A percentile compares a stretch with the other conserved stretches of the same genome.
Conservation (phyloP, 2,329 filamentous ascomycete species). For the Exophiala mesophila region DNA sequence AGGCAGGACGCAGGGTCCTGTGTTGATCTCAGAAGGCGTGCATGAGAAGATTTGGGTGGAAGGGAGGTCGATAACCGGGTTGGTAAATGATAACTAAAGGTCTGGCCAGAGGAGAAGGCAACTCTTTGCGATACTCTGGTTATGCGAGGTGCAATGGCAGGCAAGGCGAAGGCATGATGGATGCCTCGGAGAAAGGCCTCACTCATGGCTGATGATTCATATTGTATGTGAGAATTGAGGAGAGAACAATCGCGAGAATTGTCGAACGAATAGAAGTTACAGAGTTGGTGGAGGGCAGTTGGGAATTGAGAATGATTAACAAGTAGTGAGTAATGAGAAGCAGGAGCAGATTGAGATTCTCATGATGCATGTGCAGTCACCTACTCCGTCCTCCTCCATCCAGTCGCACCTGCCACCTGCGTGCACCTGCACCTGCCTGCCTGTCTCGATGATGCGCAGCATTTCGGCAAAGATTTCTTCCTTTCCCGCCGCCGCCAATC, state of each 20-base stretch:
- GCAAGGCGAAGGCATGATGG: constrained; percentile 17
- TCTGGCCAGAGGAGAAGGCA: constrained; percentile 7
- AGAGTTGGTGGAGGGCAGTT: neutral
- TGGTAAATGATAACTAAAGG: constrained; percentile 25
- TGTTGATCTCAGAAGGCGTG: too few species aligned
- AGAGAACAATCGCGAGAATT: too few species aligned
- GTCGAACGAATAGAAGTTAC: neutral
- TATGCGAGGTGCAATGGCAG: constrained; percentile 9
- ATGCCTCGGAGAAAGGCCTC: constrained; percentile 21
- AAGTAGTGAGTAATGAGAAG: neutral
- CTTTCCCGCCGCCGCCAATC: neutral
- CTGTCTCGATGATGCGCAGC: neutral
- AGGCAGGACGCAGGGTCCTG: too few species aligned
- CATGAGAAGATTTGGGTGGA: neutral
- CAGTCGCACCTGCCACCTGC: neutral
- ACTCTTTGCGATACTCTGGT: constrained; percentile 16
- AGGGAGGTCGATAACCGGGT: constrained; percentile 20
- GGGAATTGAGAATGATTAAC: too few species aligned
- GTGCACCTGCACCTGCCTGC: too few species aligned
- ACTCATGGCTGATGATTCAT: constrained; percentile 13
- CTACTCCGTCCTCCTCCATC: too few species aligned
- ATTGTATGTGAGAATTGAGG: too few species aligned
- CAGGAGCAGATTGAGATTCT: neutral
- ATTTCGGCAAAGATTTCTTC: neutral
- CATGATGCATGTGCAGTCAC: neutral